Base-by-base conservation (phyloP, 164 flowering plant species). In the Tetracentron sinense region DNA sequence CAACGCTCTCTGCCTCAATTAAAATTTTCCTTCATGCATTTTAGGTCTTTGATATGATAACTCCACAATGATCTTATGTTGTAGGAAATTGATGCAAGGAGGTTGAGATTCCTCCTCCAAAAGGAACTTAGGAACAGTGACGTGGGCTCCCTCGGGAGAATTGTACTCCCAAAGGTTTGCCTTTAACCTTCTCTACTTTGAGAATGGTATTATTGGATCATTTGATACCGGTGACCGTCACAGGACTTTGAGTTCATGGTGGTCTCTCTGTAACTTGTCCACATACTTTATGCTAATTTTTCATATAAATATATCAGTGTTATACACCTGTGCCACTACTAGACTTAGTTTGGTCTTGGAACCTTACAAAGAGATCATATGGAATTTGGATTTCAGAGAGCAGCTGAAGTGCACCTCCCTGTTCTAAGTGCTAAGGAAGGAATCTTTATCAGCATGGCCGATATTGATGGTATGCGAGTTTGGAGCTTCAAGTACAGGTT, bases 401-500 rank as follows among this genome's bases (percentile, higher is more conserved):
- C 90, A 28, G 90, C 98, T 0, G 96, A 90, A 74, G 63, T 79
- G n/a, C 73, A 81, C 67, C 87, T 92, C 27, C 98, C 96, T 10
- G 30, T 14, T 12, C 87, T 92, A 0, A 80, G 76, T 31, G 42
- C 72, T 35, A 92, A 86, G 72, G 93, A 92, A 65, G 98, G 98
- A 48, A 76, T 86, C 61, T 33, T 54, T 1, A 79, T 92, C 42
- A 72, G n/a, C 78, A 88, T 92, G 96, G 75, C 81, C 26, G 96
- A 89, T 62, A 74, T 85, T 74, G 89, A 90, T 72, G 88, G 90
- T 22, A 48, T 69, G 49, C 90, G 77, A 65, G 79, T 77, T 0
- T 92, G 98, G 98, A 78, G 64, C 67, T 88, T 92, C 81, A 88
- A 80, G 66, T 88, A 80, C 83, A 90, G 98, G 98, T 89, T 38